Evolutionary conservation across 2,329 filamentous ascomycete genomes (phyloP), one percentile per base, ranked within the genome.

Genomic region (Fusarium algeriense): DNA sequence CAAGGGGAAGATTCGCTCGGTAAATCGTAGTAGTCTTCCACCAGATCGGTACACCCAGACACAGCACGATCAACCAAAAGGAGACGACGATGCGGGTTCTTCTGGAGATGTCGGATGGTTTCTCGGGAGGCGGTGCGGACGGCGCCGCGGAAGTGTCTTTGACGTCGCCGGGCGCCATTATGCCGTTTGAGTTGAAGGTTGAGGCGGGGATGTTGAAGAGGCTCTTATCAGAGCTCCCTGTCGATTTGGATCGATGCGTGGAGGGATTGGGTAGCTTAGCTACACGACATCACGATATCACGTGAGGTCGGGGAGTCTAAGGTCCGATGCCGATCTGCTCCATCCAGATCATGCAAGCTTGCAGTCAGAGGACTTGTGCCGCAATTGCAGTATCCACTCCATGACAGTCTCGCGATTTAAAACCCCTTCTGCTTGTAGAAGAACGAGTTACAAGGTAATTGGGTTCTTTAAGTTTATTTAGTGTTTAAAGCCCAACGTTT

Each of bases 21-120:
- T 97, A 95, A 60, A 98, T 97, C 1, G 93, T 92, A 7, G 96
- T 99, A 1, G 96, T 98, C 80, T 90, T 91, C 90, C 94, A 97
- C 96, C 96, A 99, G 88, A 97, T 91, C 62, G 96, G 96, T 72
- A 99, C 81, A 5, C 96, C 96, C 9, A 99, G 83, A 34, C 92
- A 87, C 10, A 97, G 79, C 10, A 97, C 93, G 40, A 98, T 90
- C 8, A 90, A 84, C 96, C 96, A 99, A 81, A 98, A 98, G 12
- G 95, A 95, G 68, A 93, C 80, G 69, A 99, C 90, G 54, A 98
- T 92, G 69, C 86, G 85, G 50, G 89, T 89, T 59, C 96, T 91
- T 63, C 91, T 89, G 78, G 88, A 89, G 55, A 91, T 85, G 70
- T 92, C 90, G 73, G 91, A 86, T 23, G 88, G 83, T 70, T 89